Conservation (phyloP, 495 filamentous ascomycete genomes). For the Aspergillus affinis region DNA sequence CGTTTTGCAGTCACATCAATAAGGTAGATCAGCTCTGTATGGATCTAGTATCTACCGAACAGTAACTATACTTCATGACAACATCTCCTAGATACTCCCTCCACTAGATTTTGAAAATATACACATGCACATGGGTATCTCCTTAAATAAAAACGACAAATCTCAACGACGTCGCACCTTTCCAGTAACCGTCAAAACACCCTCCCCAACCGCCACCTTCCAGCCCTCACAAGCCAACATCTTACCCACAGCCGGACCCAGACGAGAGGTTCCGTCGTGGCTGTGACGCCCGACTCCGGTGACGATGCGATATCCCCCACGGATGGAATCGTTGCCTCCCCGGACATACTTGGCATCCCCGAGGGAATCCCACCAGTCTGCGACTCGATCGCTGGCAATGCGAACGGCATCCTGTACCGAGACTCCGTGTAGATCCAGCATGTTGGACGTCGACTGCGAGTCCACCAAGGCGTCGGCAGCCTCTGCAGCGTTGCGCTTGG, state of each 20-base stretch:
- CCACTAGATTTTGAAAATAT: not conserved
- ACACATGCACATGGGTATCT: conserved; percentile 16
- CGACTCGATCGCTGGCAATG: conserved; percentile 66
- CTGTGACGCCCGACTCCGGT: conserved; percentile 81
- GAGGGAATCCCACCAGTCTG: conserved; percentile 76
- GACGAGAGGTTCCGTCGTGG: conserved; percentile 66
- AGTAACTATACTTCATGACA: not conserved
- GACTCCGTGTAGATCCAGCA: conserved; percentile 82
- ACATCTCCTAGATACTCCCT: not conserved
- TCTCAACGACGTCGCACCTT: conserved; percentile 31
- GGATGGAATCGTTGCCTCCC: conserved; percentile 35
- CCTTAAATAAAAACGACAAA: conserved; percentile 7
- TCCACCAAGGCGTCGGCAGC: conserved; percentile 64
- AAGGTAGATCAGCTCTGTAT: not conserved
- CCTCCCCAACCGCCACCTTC: conserved; percentile 69
- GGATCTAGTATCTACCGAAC: not conserved
- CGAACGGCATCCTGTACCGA: conserved; percentile 74
- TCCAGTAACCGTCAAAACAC: conserved; percentile 65
- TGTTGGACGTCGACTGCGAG: conserved; percentile 52
- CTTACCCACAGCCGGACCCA: conserved; percentile 79
- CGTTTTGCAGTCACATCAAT: too few relatives aligned
- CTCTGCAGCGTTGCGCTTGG: conserved; percentile 41
- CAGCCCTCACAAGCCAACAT: conserved; percentile 78
- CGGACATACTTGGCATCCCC: conserved; percentile 56
- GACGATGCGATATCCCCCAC: conserved; percentile 66